These are phyloP conservation scores for Fusarium bactridioides DNA, from an alignment of 2,329 filamentous ascomycete genomes.

Conservation along the genomic window DNA sequence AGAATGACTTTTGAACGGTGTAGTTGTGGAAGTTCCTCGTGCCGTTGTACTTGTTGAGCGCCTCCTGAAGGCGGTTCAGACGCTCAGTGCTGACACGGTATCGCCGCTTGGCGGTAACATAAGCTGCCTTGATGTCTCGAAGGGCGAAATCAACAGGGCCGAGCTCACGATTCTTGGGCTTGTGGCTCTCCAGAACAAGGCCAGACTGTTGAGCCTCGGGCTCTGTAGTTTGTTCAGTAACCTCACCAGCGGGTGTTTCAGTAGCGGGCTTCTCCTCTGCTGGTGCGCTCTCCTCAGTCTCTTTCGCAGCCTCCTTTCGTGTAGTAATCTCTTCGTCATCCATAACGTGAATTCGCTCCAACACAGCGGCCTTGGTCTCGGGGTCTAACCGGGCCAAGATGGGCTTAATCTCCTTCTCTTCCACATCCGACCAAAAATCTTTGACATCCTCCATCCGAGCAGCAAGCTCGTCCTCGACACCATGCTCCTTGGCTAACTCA, in stretches of 20 bases:
- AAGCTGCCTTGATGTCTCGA: conserved; percentile 80
- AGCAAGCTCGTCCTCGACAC: conserved; percentile 73
- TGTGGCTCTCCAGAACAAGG: conserved; percentile 42
- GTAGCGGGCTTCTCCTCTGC: conserved; percentile 37
- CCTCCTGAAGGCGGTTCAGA: conserved; percentile 76
- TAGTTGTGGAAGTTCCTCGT: conserved; percentile 98
- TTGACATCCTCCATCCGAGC: conserved; percentile 78
- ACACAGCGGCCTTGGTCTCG: conserved; percentile 67
- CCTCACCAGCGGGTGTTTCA: conserved; percentile 19
- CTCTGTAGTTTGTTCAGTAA: conserved; percentile 30
- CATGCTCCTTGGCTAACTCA: conserved; percentile 77
- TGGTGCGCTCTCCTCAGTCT: conserved; percentile 24
- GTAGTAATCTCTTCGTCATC: conserved; percentile 42
- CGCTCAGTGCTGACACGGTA: conserved; percentile 82
- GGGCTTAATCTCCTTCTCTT: conserved; percentile 81
- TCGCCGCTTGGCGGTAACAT: conserved; percentile 80
- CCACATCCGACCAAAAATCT: conserved; percentile 82
- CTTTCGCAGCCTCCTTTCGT: conserved; percentile 32
- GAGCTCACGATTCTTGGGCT: conserved; percentile 53
- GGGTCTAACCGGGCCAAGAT: conserved; percentile 70
- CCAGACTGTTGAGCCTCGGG: conserved; percentile 35
- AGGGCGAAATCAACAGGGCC: conserved; percentile 69
- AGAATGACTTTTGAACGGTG: conserved; percentile 85
- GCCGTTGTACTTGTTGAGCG: conserved; percentile 78
- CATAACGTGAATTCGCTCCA: conserved; percentile 64